These are phyloP conservation scores for Agrocybe pediades DNA, from an alignment of 768 basidiomycete genomes.

Conservation along the genomic window DNA sequence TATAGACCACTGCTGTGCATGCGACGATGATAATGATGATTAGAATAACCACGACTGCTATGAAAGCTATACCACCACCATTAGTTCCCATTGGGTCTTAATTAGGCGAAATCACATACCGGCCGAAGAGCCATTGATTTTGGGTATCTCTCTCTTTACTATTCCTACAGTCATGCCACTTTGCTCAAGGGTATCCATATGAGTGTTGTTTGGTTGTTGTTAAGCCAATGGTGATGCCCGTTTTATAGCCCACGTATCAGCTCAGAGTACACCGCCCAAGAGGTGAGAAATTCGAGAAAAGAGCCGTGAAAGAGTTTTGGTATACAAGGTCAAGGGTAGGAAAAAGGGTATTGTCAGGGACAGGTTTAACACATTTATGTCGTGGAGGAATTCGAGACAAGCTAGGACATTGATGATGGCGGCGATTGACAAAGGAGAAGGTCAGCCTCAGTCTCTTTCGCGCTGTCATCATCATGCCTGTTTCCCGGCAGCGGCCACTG, in stretches of 20 bases:
- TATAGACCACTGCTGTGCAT: conserved; percentile 54
- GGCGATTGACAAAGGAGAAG: conserved; percentile 12
- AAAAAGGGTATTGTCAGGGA: background rate
- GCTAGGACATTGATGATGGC: conserved; percentile 18
- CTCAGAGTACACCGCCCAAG: no score
- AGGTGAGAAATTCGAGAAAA: no score
- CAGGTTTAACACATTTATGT: conserved; percentile 6
- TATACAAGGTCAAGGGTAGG: background rate
- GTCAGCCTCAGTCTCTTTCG: conserved; percentile 12
- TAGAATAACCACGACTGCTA: conserved; percentile 59
- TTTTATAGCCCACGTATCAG: no score
- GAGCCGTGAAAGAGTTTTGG: background rate
- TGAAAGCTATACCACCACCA: conserved; percentile 47
- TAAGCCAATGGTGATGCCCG: background rate
- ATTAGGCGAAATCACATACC: conserved; percentile 33
- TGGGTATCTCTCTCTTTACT: conserved; percentile 38
- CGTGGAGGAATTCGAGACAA: background rate
- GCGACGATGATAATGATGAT: conserved; percentile 53
- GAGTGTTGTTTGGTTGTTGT: background rate
- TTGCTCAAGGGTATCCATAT: background rate
- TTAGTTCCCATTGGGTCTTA: background rate
- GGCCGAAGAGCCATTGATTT: conserved; percentile 51
- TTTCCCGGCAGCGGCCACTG: no score
- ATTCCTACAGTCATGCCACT: conserved; percentile 4
- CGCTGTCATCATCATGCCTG: conserved; percentile 20